phyloP scores from a whole-genome alignment of 176 grass and related monocot species.

The Bothriochloa decipiens region DNA sequence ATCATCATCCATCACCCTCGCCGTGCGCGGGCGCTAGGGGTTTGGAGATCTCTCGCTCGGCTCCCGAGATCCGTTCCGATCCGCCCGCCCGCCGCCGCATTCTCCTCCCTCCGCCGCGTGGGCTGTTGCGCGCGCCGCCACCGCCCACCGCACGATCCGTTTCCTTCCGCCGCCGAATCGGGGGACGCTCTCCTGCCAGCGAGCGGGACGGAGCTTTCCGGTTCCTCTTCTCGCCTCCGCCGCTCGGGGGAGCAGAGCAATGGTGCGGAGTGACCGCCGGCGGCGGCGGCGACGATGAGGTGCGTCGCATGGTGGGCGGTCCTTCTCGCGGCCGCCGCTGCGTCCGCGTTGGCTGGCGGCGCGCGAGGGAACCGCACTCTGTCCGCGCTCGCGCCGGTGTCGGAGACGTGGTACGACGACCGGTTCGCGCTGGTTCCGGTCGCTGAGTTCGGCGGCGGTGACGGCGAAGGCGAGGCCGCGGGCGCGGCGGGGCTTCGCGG shows the following conservation, averaged over 20 bases:
- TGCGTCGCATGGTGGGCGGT: constrained; percentile 28
- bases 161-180: not conserved
- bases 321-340: constrained; percentile 23
- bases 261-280: constrained; percentile 9
- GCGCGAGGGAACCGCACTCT: not conserved
- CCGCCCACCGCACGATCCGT: not conserved
- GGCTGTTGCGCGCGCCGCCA: not conserved
- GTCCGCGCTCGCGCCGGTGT: not conserved
- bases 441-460: not conserved
- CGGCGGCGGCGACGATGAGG: not conserved
- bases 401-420: not conserved
- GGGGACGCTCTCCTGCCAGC: not conserved
- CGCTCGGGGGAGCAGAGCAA: constrained; percentile 5
- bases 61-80: constrained; percentile 20
- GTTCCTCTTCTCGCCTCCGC: not conserved
- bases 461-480: not conserved
- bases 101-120: too few relatives aligned
- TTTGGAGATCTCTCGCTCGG: constrained; percentile 26
- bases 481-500: not conserved
- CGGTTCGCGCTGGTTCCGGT: not conserved
- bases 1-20: not conserved
- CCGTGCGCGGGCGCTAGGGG: constrained; percentile 17
- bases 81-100: not conserved
- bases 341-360: not conserved
- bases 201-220: not conserved